Conservation (phyloP, 2,329 filamentous ascomycete genomes). For the Neurospora crassa region DNA sequence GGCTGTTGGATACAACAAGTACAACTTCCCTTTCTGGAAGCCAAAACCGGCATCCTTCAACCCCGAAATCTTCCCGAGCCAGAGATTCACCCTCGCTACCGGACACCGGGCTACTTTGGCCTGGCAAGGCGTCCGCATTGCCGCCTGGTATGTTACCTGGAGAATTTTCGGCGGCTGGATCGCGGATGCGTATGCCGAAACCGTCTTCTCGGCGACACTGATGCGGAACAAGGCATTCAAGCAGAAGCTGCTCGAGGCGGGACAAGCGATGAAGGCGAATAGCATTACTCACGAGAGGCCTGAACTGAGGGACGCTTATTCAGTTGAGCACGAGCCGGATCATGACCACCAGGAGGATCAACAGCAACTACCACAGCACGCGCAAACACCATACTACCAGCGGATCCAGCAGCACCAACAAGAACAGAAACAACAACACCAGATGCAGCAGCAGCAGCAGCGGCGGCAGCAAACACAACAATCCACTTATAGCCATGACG, state of each 20-base stretch:
- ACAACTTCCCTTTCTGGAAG: constrained; percentile 16
- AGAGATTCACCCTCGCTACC: not conserved
- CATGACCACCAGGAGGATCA: not conserved
- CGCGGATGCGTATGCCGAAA: constrained; percentile 3
- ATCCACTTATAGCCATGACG: constrained; percentile 5
- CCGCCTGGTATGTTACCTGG: constrained; percentile 3
- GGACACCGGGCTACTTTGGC: constrained; percentile 5
- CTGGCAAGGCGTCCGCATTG: constrained; percentile 12
- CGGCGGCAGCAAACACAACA: constrained; percentile 1
- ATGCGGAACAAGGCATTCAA: constrained; percentile 6
- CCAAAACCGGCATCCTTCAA: constrained; percentile 11
- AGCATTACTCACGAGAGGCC: not conserved
- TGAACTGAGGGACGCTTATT: not conserved
- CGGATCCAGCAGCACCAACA: constrained; percentile 1
- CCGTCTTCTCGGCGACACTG: constrained; percentile 2
- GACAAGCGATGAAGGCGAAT: not conserved
- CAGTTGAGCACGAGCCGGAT: not conserved
- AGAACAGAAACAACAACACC: constrained; percentile 2
- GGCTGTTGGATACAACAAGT: constrained; percentile 6
- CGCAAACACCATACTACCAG: not conserved
- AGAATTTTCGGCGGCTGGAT: constrained; percentile 1
- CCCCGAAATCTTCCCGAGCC: constrained; percentile 12
- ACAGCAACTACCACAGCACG: not conserved
- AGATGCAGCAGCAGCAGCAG: not conserved
- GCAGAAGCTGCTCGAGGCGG: not conserved